Conservation (phyloP, 805 yeast genomes). For the Candida suzukii region DNA sequence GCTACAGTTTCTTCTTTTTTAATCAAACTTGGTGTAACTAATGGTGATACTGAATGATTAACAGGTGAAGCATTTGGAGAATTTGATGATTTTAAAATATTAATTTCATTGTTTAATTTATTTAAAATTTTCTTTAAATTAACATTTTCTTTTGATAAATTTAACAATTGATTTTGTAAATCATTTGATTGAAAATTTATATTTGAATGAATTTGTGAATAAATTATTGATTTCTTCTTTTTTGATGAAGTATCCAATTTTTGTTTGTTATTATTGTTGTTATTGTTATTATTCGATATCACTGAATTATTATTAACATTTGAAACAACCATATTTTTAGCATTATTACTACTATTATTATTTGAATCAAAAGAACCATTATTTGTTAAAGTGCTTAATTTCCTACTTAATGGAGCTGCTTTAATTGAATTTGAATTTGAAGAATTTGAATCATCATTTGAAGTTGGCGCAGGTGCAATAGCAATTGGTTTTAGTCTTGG, state of each 20-base stretch:
- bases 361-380: slow-evolving; percentile 17
- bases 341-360: background rate
- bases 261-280: slow-evolving; percentile 15
- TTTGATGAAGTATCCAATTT: slow-evolving; percentile 1
- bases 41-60: background rate
- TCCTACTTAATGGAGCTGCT: slow-evolving; percentile 6
- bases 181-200: slow-evolving; percentile 26
- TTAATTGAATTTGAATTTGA: slow-evolving; percentile 1
- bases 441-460: background rate
- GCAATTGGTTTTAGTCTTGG: slow-evolving; percentile 21
- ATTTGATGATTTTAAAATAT: slow-evolving; percentile 19
- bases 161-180: slow-evolving; percentile 31
- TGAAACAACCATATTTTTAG: background rate
- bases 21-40: no score
- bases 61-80: slow-evolving; percentile 6
- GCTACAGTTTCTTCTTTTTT: no score
- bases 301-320: slow-evolving; percentile 19
- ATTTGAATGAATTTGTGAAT: slow-evolving; percentile 30
- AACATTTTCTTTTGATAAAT: slow-evolving; percentile 35
- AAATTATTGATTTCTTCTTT: slow-evolving; percentile 13
- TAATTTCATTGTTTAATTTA: slow-evolving; percentile 34
- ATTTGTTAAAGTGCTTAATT: slow-evolving; percentile 14
- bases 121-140: slow-evolving; percentile 33
- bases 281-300: slow-evolving; percentile 29
- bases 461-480: slow-evolving; percentile 9